phyloP scores from a whole-genome alignment of 371 early-diverging fungal genomes.

The Mortierella sp. region DNA sequence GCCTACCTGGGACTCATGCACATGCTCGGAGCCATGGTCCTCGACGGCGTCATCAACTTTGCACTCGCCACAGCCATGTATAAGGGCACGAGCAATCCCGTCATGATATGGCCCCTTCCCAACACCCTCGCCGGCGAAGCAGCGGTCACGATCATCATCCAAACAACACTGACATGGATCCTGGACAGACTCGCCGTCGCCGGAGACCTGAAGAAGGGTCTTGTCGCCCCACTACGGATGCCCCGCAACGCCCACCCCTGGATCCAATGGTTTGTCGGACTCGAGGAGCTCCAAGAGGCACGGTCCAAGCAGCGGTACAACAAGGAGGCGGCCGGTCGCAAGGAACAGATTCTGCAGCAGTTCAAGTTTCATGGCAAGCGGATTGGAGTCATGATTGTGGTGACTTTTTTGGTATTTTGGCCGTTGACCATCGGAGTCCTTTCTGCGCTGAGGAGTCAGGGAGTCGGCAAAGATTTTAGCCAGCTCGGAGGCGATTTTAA shows the following conservation, averaged over 20 bases:
- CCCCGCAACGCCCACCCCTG: constrained; percentile 29
- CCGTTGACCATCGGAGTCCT: constrained; percentile 51
- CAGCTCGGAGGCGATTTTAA: constrained; percentile 44
- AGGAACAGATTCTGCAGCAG: neutral
- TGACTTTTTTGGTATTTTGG: constrained; percentile 44
- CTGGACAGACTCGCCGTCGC: constrained; percentile 48
- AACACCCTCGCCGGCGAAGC: constrained; percentile 58
- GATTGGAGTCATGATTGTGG: constrained; percentile 25
- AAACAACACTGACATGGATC: constrained; percentile 47
- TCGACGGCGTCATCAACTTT: constrained; percentile 57
- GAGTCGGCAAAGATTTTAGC: constrained; percentile 38
- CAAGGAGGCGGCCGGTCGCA: constrained; percentile 1
- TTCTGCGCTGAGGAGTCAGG: constrained; percentile 29
- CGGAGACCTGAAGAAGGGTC: constrained; percentile 45
- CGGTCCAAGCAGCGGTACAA: constrained; percentile 1
- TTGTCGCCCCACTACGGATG: constrained; percentile 49
- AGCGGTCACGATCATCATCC: constrained; percentile 55
- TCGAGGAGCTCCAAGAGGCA: constrained; percentile 16
- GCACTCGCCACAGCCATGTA: constrained; percentile 58
- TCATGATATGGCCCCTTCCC: constrained; percentile 47
- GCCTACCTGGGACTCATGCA: constrained; percentile 53
- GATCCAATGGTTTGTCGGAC: constrained; percentile 51
- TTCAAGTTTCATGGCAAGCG: constrained; percentile 38
- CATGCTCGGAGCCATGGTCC: constrained; percentile 45
- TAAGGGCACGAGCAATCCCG: constrained; percentile 35